Evolutionary conservation across 208 protist genomes (phyloP), one percentile per base, ranked within the genome.

Genomic region (Porcisia deanei): DNA sequence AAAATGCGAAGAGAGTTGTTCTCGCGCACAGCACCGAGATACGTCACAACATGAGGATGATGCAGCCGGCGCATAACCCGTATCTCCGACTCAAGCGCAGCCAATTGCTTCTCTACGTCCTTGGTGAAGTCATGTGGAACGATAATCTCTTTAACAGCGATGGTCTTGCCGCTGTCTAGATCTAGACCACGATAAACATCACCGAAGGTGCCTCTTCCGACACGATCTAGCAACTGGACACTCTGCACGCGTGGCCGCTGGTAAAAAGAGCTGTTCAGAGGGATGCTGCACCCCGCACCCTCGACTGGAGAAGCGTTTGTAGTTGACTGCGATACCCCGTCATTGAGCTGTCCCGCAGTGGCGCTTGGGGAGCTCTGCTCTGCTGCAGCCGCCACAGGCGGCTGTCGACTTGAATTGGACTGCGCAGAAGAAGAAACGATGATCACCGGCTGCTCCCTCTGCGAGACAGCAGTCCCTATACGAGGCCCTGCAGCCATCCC

Each of bases 21-120:
- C 61, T 91, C 89, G 30, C 93, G 86, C 41, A 81, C 67, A 0
- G 92, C 83, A 34, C 94, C 96, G 58, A 94, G 85, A 79, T 98
- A 98, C 55, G 87, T 89, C 18, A 98, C 87, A 45, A 96, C 98
- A 80, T 98, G 94, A 34, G 89, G 83, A 81, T 98, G 95, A 22
- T 92, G 79, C 69, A 98, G 87, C 72, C 92, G 89, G 10, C 94
- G 90, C 95, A 98, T 98, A 39, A 98, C 86, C 12, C 84, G 79
- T 70, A 98, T 97, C 82, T 98, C 97, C 9, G 91, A 86, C 84
- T 98, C 91, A 43, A 98, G 71, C 57, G 85, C 79, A 22, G 77
- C 70, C 25, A 98, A 77, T 85, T 95, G 91, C 79, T 88, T 89
- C 63, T 97, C 91, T 54, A 91, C 68, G 58, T 94, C 88, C 77